phyloP scores from a whole-genome alignment of 2,329 filamentous ascomycete genomes.

The Ophiocordyceps polyrhachis-furcata region DNA sequence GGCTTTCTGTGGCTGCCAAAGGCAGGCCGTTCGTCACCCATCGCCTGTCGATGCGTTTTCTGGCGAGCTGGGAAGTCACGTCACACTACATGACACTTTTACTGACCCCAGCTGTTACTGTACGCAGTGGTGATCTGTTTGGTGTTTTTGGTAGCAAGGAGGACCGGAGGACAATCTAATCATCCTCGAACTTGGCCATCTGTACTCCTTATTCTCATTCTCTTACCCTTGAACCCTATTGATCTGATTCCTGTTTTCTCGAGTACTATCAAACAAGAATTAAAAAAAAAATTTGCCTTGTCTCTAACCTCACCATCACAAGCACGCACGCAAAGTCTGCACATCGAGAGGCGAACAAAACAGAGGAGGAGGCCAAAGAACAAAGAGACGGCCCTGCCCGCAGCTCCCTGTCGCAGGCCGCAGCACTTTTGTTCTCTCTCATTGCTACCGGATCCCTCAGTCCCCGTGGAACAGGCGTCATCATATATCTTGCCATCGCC shows the following conservation, averaged over 20 bases:
- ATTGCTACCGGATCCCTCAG: neutral
- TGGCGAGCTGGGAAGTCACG: neutral
- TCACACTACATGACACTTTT: neutral
- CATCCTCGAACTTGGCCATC: conserved; percentile 17
- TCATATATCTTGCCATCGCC: neutral
- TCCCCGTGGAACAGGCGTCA: neutral
- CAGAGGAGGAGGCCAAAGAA: conserved; percentile 4
- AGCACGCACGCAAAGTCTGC: conserved; percentile 17
- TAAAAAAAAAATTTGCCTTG: conserved; percentile 22
- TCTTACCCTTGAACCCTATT: conserved; percentile 16
- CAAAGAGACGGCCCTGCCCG: conserved; percentile 1
- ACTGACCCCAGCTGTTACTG: neutral
- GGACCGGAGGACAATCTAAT: conserved; percentile 15
- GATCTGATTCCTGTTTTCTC: conserved; percentile 13
- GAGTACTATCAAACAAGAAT: conserved; percentile 31
- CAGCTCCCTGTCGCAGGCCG: neutral
- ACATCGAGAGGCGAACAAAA: conserved; percentile 11
- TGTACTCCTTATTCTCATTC: conserved; percentile 22
- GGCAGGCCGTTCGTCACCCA: neutral
- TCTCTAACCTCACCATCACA: conserved; percentile 16
- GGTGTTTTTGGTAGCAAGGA: conserved; percentile 17
- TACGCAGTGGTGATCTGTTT: conserved; percentile 5
- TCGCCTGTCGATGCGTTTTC: neutral
- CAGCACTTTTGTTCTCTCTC: neutral
- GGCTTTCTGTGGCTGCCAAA: no score